Evolutionary conservation across 148 eudicot species (phyloP).

Genomic region (Vaccinium myrtillus): DNA sequence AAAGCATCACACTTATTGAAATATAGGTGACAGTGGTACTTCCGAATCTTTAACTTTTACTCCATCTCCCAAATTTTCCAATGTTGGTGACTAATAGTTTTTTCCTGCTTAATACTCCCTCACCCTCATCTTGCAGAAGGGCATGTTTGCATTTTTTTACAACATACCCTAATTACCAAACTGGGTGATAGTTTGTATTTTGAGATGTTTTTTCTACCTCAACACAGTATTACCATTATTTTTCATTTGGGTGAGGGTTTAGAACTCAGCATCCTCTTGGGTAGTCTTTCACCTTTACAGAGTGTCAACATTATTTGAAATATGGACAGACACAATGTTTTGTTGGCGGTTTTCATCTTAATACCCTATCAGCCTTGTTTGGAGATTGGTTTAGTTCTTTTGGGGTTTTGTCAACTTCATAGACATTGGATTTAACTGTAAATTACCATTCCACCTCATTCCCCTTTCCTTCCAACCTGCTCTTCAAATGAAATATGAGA

Average conservation of each 20-base stretch:
- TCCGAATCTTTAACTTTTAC: neutral
- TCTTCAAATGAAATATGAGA: neutral
- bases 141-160: neutral
- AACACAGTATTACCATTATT: neutral
- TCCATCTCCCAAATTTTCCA: neutral
- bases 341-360: neutral
- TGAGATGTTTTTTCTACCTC: neutral
- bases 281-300: neutral
- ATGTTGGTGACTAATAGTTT: neutral
- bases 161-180: neutral
- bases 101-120: neutral
- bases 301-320: neutral
- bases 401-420: neutral
- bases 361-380: neutral
- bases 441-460: neutral
- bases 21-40: neutral
- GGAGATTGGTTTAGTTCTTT: neutral
- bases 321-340: neutral
- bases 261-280: neutral
- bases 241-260: neutral
- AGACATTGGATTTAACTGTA: neutral
- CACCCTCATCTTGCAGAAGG: neutral
- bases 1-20: neutral
- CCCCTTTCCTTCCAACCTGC: neutral
- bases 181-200: neutral